Evolutionary conservation across 2,329 filamentous ascomycete genomes (phyloP).

Genomic region (Stagonosporopsis chrysanthemi): DNA sequence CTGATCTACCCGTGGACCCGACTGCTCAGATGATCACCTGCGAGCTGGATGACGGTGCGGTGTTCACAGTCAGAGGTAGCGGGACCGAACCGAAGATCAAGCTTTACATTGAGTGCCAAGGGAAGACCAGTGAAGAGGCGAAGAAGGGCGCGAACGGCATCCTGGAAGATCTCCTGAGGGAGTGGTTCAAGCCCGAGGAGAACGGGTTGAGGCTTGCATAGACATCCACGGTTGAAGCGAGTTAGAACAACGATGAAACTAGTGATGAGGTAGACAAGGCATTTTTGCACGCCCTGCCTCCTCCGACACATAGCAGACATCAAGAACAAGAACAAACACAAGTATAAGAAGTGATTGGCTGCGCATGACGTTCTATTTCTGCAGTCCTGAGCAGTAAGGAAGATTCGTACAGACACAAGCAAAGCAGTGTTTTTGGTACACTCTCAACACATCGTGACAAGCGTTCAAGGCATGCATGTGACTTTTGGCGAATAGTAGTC

Average conservation of each 20-base stretch:
- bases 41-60: constrained; percentile 63
- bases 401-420: too few relatives aligned
- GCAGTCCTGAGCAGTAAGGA: too few relatives aligned
- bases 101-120: constrained; percentile 61
- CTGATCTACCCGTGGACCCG: constrained; percentile 63
- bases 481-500: too few relatives aligned
- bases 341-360: too few relatives aligned
- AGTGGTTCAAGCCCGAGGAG: constrained; percentile 58
- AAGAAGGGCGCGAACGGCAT: constrained; percentile 56
- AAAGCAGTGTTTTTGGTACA: too few relatives aligned
- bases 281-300: neutral
- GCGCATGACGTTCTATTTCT: too few relatives aligned
- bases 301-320: neutral
- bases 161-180: constrained; percentile 54
- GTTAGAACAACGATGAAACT: neutral
- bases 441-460: neutral
- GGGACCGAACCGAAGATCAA: constrained; percentile 75
- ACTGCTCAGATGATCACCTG: constrained; percentile 70
- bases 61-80: constrained; percentile 67
- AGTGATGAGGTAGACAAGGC: neutral
- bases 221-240: neutral
- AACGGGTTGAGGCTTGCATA: constrained; percentile 47
- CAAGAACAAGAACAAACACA: neutral
- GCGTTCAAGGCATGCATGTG: neutral
- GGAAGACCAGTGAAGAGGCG: constrained; percentile 51